phyloP scores from a whole-genome alignment of 192 early-diverging fungal species.

The Gigaspora rosea region DNA sequence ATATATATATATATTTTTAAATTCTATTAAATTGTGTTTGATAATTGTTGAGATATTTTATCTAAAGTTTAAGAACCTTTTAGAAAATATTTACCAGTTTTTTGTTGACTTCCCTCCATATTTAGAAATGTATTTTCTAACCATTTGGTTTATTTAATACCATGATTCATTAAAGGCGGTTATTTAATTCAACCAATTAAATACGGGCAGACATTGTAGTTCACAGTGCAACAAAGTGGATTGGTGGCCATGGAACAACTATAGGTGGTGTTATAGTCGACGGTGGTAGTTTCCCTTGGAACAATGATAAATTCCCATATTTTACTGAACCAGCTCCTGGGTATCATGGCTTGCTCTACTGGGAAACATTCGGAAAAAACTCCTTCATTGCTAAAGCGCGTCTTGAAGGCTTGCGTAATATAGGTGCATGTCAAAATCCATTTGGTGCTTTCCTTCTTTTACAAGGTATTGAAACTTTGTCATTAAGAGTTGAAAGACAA shows the following conservation, averaged over 20 bases:
- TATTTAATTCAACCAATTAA: slow-evolving; percentile 84
- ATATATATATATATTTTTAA: too few species aligned
- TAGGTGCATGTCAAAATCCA: slow-evolving; percentile 84
- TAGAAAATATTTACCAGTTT: too few species aligned
- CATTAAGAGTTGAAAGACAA: slow-evolving; percentile 86
- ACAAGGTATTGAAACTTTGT: slow-evolving; percentile 90
- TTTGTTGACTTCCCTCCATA: too few species aligned
- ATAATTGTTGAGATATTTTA: too few species aligned
- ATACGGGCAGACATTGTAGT: slow-evolving; percentile 96
- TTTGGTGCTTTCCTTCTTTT: slow-evolving; percentile 86
- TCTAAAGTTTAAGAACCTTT: too few species aligned
- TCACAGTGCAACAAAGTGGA: slow-evolving; percentile 95
- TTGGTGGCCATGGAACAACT: slow-evolving; percentile 87
- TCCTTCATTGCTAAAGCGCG: slow-evolving; percentile 78
- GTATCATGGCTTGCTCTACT: slow-evolving; percentile 88
- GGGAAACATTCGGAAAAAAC: slow-evolving; percentile 83
- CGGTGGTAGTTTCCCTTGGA: slow-evolving; percentile 85
- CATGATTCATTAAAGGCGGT: slow-evolving; percentile 43
- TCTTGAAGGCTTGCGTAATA: slow-evolving; percentile 82
- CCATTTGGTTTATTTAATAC: background rate
- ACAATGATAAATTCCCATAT: slow-evolving; percentile 83
- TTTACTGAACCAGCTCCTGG: slow-evolving; percentile 84
- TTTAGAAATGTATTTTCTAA: too few species aligned
- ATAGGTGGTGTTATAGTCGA: slow-evolving; percentile 92
- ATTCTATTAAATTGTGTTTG: too few species aligned